Evolutionary conservation across 768 basidiomycete species (phyloP), one percentile per base, ranked within the genome.

Genomic region (Terana coerulea): DNA sequence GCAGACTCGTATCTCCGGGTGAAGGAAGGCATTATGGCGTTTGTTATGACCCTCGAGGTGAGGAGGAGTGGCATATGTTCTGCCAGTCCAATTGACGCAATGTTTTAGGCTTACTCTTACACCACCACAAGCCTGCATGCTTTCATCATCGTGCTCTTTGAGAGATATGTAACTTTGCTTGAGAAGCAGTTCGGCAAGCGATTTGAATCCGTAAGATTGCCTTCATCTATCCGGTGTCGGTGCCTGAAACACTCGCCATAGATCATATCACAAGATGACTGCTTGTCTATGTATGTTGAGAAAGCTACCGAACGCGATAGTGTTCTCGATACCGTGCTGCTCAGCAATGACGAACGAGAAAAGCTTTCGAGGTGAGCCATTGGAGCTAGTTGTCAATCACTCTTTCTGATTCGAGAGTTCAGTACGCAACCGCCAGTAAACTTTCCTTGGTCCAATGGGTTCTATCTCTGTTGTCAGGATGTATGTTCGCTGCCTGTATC

Each of bases 401-500:
- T n/a, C n/a, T n/a, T n/a, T n/a, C n/a, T n/a, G n/a, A n/a, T n/a
- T n/a, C 19, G 25, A 45, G 37, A 5, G 5, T 25, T 3, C 33
- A 91, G 92, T 61, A 74, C 72, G 48, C 59, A 77, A 7, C 69
- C 85, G 47, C 92, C 94, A 4, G 72, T 86, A 51, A 74, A 75
- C 24, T 74, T 99, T 34, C 94, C 97, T 1, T 99, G 95, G 90
- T 98, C 95, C 0, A 87, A 90, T 64, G 88, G 90, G 1, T 98
- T 98, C 68, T 90, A 93, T 59, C 73, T 89, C n/a, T 95, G 91
- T 61, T 98, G 95, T 65, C 88, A 91, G 73, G 83, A 90, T 62
- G 91, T 91, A 65, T 25, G 75, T 54, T 17, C 31, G 22, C 22
- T 44, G 29, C 3, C 19, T 21, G 39, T 28, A n/a, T 12, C 40